phyloP scores from a whole-genome alignment of 257 asterid genomes.

The Haberlea rhodopensis region DNA sequence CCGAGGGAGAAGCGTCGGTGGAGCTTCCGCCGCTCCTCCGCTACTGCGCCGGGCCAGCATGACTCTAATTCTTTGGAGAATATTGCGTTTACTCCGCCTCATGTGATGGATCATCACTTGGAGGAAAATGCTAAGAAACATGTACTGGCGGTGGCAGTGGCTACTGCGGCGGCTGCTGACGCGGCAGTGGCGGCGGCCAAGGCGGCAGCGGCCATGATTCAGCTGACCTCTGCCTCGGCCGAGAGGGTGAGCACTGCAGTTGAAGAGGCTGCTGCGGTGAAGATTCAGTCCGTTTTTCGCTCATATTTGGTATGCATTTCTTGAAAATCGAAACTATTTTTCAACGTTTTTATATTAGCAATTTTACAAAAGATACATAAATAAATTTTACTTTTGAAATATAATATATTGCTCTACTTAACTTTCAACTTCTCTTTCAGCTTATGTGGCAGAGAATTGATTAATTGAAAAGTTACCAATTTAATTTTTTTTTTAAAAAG shows the following conservation, averaged over 20 bases:
- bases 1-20: conserved; percentile 83
- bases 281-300: conserved; percentile 77
- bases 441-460: no score
- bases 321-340: not conserved
- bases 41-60: conserved; percentile 46
- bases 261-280: conserved; percentile 64
- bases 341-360: no score
- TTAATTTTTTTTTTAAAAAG: no score
- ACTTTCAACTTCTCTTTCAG: no score
- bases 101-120: conserved; percentile 15
- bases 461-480: no score
- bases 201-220: conserved; percentile 73
- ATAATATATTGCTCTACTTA: no score
- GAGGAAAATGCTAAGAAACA: conserved; percentile 52
- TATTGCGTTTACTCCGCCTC: conserved; percentile 14
- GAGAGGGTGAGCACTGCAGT: conserved; percentile 25
- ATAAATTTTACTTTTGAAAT: no score
- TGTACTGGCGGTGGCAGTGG: conserved; percentile 61
- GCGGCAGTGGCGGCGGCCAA: conserved; percentile 70
- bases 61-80: conserved; percentile 32
- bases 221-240: conserved; percentile 41
- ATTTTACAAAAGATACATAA: no score
- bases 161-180: conserved; percentile 70
- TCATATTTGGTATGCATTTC: conserved; percentile 59
- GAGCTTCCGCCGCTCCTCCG: conserved; percentile 95